Evolutionary conservation across 495 filamentous ascomycete genomes (phyloP), one percentile per base, ranked within the genome.

Genomic region (Aspergillus indologenus): DNA sequence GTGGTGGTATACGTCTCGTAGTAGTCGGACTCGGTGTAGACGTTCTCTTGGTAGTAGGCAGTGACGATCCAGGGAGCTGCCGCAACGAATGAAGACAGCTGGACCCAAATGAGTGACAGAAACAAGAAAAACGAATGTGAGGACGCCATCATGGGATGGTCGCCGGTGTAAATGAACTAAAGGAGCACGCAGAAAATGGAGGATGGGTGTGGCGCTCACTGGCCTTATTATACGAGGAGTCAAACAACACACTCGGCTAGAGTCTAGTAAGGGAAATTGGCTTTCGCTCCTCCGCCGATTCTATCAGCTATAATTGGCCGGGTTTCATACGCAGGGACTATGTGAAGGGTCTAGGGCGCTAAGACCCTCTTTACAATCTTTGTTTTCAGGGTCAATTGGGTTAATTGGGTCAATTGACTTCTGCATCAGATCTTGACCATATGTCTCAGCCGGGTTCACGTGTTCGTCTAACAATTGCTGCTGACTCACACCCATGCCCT

Each of bases 21-120:
- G 44, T 65, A 61, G n/a, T n/a, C 43, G 20, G 54, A 26, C 0
- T 46, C 9, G 3, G 64, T 65, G 5, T 34, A 49, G 34, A 54
- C 21, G 2, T 59, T 49, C 24, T 64, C 50, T 54, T 73, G 59
- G 19, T 65, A 73, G 48, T 57, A 29, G 17, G 66, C 66, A 2
- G 72, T 75, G 23, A 69, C 66, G 20, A 73, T 68, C 72, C 72
- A 75, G 8, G 72, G 72, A 1, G 56, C 59, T 3, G 69, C 68
- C 7, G 53, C 21, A 65, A 69, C 62, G 51, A 68, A 56, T 17
- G 66, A 54, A 51, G 48, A 31, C 48, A 51, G 48, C 12, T 51
- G 48, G 48, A 14, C 19, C 23, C 31, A 31, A 31, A 51, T 11
- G 34, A 40, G 12, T 14, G 34, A 19, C 48, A 51, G 23, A 19